These are phyloP conservation scores for Aethionema arabicum DNA, from an alignment of 345 rosid genomes.

Conservation along the genomic window DNA sequence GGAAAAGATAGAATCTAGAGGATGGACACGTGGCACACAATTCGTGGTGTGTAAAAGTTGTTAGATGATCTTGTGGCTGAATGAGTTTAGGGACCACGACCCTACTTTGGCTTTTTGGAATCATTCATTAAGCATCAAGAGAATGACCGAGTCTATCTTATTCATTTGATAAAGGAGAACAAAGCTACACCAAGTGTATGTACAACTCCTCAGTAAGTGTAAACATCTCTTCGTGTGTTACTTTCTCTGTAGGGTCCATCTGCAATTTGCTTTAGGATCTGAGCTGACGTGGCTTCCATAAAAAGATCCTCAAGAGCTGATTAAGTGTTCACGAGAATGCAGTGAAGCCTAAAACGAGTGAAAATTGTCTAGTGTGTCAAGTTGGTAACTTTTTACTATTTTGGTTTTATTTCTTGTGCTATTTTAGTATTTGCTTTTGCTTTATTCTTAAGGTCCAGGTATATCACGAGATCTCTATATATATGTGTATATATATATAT, in stretches of 20 bases:
- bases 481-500: no score
- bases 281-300: conserved; percentile 17
- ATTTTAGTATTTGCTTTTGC: no score
- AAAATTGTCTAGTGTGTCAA: no score
- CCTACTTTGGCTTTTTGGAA: conserved; percentile 29
- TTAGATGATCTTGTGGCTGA: conserved; percentile 57
- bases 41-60: conserved; percentile 46
- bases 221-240: conserved; percentile 18
- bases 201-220: not conserved
- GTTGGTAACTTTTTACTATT: no score
- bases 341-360: no score
- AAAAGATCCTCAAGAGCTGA: not conserved
- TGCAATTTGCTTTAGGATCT: no score
- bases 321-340: no score
- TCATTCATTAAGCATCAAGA: conserved; percentile 20
- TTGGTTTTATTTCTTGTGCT: no score
- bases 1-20: conserved; percentile 42
- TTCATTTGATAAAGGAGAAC: conserved; percentile 19
- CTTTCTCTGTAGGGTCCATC: conserved; percentile 23
- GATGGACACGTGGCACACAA: conserved; percentile 42
- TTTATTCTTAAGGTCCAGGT: no score
- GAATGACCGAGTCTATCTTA: conserved; percentile 4
- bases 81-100: conserved; percentile 38
- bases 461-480: no score
- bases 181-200: conserved; percentile 26